Conservation (phyloP, 2,329 filamentous ascomycete species). For the Beauveria pseudobassiana region DNA sequence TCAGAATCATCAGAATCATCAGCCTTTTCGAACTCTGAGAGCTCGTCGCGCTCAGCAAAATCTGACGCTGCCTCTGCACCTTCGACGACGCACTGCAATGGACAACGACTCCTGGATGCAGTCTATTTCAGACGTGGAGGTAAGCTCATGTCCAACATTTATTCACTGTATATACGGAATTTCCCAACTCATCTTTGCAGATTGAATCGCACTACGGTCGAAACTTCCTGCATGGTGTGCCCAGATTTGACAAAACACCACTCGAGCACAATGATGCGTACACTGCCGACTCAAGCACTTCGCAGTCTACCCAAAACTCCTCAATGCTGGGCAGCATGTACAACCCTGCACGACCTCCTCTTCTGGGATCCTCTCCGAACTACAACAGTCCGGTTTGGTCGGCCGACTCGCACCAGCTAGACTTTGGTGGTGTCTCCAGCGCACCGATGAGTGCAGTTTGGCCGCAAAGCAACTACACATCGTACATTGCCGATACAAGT, state of each 20-base stretch:
- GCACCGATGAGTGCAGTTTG: not conserved
- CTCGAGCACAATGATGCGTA: not conserved
- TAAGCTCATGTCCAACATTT: not conserved
- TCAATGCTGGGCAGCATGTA: not conserved
- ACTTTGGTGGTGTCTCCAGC: not conserved
- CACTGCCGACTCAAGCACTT: not conserved
- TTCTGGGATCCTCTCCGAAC: not conserved
- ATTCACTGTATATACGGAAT: not conserved
- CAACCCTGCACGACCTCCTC: not conserved
- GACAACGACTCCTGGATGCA: slow-evolving; percentile 12
- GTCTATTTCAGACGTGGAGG: slow-evolving; percentile 15
- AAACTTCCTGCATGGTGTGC: not conserved
- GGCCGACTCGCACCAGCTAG: not conserved
- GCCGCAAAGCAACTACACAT: not conserved
- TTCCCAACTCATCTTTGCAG: not conserved
- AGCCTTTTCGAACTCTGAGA: slow-evolving; percentile 13
- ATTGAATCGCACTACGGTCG: not conserved
- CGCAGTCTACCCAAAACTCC: not conserved
- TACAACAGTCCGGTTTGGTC: not conserved
- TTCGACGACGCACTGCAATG: slow-evolving; percentile 11
- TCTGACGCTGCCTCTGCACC: not conserved
- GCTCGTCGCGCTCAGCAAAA: slow-evolving; percentile 12
- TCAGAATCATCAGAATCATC: not conserved
- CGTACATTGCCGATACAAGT: not conserved
- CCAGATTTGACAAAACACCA: not conserved